Base-by-base conservation (phyloP, 2,329 filamentous ascomycete species). In the Trichoderma sp. region DNA sequence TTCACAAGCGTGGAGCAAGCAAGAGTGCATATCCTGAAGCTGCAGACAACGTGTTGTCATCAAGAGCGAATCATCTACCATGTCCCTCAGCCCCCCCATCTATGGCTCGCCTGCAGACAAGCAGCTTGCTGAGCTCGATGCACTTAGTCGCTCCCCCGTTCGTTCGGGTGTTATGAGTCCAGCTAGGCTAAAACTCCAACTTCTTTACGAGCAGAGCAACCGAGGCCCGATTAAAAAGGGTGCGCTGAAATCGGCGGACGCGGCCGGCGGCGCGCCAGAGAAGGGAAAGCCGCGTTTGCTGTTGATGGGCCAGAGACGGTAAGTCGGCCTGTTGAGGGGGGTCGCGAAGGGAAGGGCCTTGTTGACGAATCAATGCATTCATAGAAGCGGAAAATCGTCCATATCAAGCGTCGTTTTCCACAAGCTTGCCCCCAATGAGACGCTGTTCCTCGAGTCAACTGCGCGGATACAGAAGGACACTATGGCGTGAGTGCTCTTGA, bases 331-430 rank as follows among this genome's bases (percentile, higher is more conserved):
- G 37, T 22, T 34, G 17, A 12, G 12, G 10, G 13, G 17, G 15
- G 17, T 22, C 2, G 25, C 35, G 4, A 54, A 7, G 53, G 6
- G 34, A 12, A 52, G n/a, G n/a, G 39, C 13, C 15, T 22, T 6
- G 35, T 27, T 64, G 13, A 69, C 35, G 17, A 35, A 9, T 57
- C 50, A 17, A 19, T 19, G 5, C 10, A 25, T 10, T 72, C 17
- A 54, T 54, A 99, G 95, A 82, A 97, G 94, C 76, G 95, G 95
- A 69, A 99, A 99, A 78, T 98, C 95, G 0, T 99, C 95, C 6
- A 98, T 99, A 77, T 95, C 94, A 29, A 98, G 93, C 76, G 96
- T 99, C 57, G 94, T 99, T n/a, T 98, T 99, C 76, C 94, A 98
- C 80, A 99, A 99, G 78, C 89, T 98, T 76, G 93, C 94, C 3